A percentile compares a stretch with the other conserved stretches of the same genome.
Evolutionary conservation across 345 rosid species (phyloP).

Genomic region (Aquilaria yunnanensis): DNA sequence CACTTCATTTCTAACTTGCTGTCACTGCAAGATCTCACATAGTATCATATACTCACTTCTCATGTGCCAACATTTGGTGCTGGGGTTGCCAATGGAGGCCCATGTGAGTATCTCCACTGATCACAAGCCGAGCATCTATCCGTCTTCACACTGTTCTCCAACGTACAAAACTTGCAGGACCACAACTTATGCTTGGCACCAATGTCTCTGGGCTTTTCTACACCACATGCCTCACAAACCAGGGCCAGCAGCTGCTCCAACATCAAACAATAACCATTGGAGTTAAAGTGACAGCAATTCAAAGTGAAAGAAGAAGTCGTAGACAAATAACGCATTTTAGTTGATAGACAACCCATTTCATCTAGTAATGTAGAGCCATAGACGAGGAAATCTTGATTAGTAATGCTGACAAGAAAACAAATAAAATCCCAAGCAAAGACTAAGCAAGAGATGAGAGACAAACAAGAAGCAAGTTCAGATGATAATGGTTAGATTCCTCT

Average conservation of each 20-base stretch:
- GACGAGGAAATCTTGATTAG: no score
- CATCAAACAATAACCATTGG: background rate
- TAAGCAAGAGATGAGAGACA: no score
- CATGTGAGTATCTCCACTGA: conserved; percentile 82
- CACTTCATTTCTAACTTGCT: no score
- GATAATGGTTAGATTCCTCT: no score
- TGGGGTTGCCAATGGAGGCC: conserved; percentile 50
- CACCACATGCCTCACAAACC: conserved; percentile 52
- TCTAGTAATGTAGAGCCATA: no score
- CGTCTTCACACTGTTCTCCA: conserved; percentile 51
- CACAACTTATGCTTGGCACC: conserved; percentile 41
- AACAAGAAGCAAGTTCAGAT: no score
- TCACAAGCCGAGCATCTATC: conserved; percentile 80
- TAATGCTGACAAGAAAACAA: no score
- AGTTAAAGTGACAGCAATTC: background rate
- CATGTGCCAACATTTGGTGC: conserved; percentile 61
- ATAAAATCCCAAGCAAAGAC: no score
- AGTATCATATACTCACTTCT: conserved; percentile 12
- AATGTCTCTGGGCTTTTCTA: conserved; percentile 43
- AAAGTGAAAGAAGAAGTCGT: background rate
- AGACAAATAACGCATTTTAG: background rate
- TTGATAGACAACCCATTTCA: no score
- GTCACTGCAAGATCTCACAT: no score
- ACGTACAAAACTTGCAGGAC: conserved; percentile 71
- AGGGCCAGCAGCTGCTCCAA: conserved; percentile 59